Evolutionary conservation across 345 rosid species (phyloP), one percentile per base, ranked within the genome.

Genomic region (Salix suchowensis): DNA sequence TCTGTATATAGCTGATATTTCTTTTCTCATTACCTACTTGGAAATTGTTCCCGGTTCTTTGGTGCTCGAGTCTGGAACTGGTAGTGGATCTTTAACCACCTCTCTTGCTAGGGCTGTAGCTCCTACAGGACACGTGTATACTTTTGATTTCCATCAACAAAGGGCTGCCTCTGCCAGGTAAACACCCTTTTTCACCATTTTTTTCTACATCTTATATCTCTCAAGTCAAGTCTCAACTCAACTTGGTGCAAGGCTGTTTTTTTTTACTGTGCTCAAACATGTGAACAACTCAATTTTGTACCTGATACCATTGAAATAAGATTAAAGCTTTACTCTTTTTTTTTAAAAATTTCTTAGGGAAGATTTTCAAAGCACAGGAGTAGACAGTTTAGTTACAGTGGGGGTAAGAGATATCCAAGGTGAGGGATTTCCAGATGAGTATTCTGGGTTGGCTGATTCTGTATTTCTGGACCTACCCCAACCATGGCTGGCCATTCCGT

Each of bases 61-160:
- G 82, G 96, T 93, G 78, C 90, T 96, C 11, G 98, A 96, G 88
- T 92, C 96, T 0, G 98, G 98, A 19, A 93, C 98, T 0, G 99
- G 97, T 42, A 96, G 98, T 76, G 98, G 99, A 54, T 93, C 98
- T 28, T 86, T 95, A 72, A 89, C 97, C 1, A 88, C 97, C 13
- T 91, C 98, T 7, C 91, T 93, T 68, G 94, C 96, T 6, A 82
- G 97, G 84, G 97, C 98, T 32, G 90, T 91, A 42, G 96, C 94
- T 84, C 97, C 98, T 30, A 85, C 85, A 10, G 98, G 98, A 42
- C 98, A 91, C 78, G 91, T 93, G n/a, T 90, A 90, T 82, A 90
- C 97, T 1, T 93, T 93, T 83, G 98, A 93, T 87, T 95, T 90
- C 85, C 98, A 95, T 32, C 93, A 95, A 82, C 96, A 95, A 76